Evolutionary conservation across 345 rosid genomes (phyloP).

Genomic region (Xanthoceras sorbifolium): DNA sequence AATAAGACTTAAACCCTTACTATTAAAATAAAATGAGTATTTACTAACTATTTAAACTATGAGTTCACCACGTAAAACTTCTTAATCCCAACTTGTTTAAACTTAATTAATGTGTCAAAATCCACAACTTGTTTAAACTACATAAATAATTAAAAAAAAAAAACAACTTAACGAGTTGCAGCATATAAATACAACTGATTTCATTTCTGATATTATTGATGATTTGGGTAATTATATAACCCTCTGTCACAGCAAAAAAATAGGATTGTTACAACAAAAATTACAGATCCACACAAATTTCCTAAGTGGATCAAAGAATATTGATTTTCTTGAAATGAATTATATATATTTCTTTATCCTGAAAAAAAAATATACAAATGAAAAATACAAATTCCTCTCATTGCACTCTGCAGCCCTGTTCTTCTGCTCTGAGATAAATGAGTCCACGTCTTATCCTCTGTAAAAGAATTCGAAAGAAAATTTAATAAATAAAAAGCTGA

Average conservation of each 20-base stretch:
- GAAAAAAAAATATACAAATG: not conserved
- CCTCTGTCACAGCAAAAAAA: conserved; percentile 15
- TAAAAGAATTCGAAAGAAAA: conserved; percentile 3
- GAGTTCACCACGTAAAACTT: too few species aligned
- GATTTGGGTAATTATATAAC: not conserved
- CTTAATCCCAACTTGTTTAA: too few species aligned
- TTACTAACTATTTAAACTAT: too few species aligned
- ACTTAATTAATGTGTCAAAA: too few species aligned
- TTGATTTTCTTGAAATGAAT: not conserved
- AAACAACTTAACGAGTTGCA: too few species aligned
- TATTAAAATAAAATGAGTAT: too few species aligned
- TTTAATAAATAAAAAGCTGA: not conserved
- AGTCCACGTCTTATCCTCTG: conserved; percentile 86
- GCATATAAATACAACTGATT: not conserved
- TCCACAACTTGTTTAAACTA: too few species aligned
- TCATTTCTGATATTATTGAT: not conserved
- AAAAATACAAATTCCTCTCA: conserved; percentile 20
- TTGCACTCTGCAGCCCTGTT: conserved; percentile 70
- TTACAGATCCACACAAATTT: conserved; percentile 23
- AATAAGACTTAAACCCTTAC: too few species aligned
- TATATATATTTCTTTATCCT: not conserved
- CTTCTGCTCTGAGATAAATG: conserved; percentile 62
- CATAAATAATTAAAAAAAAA: too few species aligned
- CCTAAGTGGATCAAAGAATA: conserved; percentile 40
- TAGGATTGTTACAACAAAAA: conserved; percentile 15